Base-by-base conservation (phyloP, 345 rosid genomes). In the Salix exigua region DNA sequence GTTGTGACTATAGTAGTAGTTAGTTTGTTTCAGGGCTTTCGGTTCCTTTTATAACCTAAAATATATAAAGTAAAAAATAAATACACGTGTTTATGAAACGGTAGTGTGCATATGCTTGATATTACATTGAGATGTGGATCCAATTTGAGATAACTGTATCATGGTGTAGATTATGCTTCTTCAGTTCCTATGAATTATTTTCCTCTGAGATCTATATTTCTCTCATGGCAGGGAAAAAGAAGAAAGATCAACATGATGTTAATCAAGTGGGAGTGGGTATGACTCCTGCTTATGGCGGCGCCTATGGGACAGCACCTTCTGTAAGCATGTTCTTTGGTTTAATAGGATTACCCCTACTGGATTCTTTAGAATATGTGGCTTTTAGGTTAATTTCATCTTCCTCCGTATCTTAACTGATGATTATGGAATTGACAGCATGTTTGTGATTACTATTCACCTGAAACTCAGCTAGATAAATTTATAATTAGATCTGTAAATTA, bases 241-340 rank as follows among this genome's bases (percentile, higher is more conserved):
- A 82, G 81, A 96, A 88, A 82, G 98, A 96, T 71, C 99, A 94
- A 71, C 90, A 90, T 75, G 92, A 94, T 86, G 87, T 92, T 77
- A 80, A 88, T 79, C 97, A 86, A 76, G 82, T 79, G 67, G 92
- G 82, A 31, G 79, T 75, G 79, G 86, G 89, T 64, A 67, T 82
- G 78, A 89, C 87, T 80, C 87, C 98, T 73, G 89, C 89, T 44
- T 96, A 91, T 87, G 78, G 85, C 16, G 89, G 98, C 68, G 87
- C 81, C 72, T 96, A 90, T 70, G 97, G 97, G 75, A 80, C 88
- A 85, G 77, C 88, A 38, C 99, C 98, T 88, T 90, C 97, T 80
- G 99, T 96, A 80, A 87, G 97, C 77, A 40, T 48, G 60, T 51
- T 61, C 19, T 63, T 28, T 65, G 10, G 50, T 68, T 28, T 67